Base-by-base conservation (phyloP, 2,329 filamentous ascomycete species). In the Ramularia endophylla region DNA sequence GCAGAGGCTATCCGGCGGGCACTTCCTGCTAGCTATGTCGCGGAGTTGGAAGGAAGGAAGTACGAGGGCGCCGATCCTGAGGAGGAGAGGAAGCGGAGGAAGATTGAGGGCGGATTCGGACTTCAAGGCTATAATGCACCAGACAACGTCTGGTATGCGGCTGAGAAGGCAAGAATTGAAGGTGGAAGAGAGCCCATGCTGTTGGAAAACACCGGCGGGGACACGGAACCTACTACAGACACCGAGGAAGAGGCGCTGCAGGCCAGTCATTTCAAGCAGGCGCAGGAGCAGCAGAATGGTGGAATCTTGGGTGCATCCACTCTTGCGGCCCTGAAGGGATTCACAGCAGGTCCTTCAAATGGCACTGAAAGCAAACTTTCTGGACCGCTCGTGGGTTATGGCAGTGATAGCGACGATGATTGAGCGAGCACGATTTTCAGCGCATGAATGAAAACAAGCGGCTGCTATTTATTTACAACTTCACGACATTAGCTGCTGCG, bases 111-210 rank as follows among this genome's bases (percentile, higher is more conserved):
- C 36, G 82, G 78, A 16, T 97, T 95, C 59, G 90, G 89, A 0
- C 65, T 98, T 33, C 77, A 90, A 40, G 90, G 89, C 1, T 97
- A 95, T 62, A 87, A 97, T 58, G 89, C 89, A 2, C 89, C 90
- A 0, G 92, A 98, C 60, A 84, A 92, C 48, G 81, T 98, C 18
- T 94, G 94, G 77, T 95, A 89, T 65, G 86, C 88, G 0, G 75
- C 85, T 34, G 87, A 89, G 27, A 77, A 80, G 52, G 80, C 76
- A 35, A 80, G 79, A 0, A 73, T 77, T 43, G 81, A 83, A 50
- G 63, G 81, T 19, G 80, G 85, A 57, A 41, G 71, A 80, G 73
- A 83, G 53, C 72, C 80, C 46, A 69, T 68, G 41, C 52, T 77
- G 48, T 71, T 84, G 67, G 68, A 78, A 27, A 39, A 19, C 5